Percentiles rank a stretch among this genome's conserved stretches.
These are phyloP conservation scores for Penstemon davidsonii DNA, from an alignment of 257 asterid species.

Conservation along the genomic window DNA sequence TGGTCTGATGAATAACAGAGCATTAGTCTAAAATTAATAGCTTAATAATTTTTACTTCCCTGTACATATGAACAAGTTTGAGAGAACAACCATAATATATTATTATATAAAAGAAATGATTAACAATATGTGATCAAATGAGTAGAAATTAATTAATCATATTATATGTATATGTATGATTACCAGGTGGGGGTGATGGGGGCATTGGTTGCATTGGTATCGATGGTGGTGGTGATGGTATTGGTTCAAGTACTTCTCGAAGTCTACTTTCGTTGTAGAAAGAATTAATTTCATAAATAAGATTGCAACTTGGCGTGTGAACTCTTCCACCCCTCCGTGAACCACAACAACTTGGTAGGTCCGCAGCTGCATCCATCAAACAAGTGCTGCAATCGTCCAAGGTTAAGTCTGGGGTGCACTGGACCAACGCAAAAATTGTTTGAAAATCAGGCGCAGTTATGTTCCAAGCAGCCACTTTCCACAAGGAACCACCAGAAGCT, in stretches of 20 bases:
- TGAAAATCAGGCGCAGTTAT: not conserved
- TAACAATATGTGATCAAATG: no score
- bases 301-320: slow-evolving; percentile 3
- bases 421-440: slow-evolving; percentile 14
- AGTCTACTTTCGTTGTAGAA: slow-evolving; percentile 11
- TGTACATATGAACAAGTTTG: no score
- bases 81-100: no score
- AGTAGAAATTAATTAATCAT: no score
- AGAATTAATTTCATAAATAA: not conserved
- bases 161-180: not conserved
- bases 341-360: not conserved
- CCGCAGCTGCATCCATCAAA: not conserved
- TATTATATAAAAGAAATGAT: no score
- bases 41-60: no score
- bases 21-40: no score
- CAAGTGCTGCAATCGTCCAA: slow-evolving; percentile 7
- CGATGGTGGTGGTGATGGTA: not conserved
- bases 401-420: slow-evolving; percentile 27
- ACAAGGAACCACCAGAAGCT: no score
- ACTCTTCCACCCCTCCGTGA: not conserved
- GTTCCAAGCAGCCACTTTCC: slow-evolving; percentile 20
- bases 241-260: not conserved
- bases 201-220: no score
- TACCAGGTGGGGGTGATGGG: not conserved
- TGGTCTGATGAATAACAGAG: no score